A percentile compares a stretch with the other conserved stretches of the same genome.
Conservation (phyloP, 352 stramenopile species). For the Globisporangium alternatum region DNA sequence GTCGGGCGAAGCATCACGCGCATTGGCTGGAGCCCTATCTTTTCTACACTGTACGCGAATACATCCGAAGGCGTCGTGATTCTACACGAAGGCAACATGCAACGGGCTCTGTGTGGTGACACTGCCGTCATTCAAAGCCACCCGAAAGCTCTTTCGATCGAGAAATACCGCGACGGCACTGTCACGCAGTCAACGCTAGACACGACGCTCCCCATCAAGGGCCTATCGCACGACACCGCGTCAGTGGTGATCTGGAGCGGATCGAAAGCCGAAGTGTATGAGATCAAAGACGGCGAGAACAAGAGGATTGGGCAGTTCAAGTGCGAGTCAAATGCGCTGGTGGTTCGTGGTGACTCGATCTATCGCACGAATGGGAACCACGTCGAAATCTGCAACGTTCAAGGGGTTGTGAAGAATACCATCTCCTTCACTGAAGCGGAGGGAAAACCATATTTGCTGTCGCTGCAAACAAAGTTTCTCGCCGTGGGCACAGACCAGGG, state of each 20-base stretch:
- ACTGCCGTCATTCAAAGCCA: slow-evolving; percentile 84
- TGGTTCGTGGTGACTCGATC: slow-evolving; percentile 83
- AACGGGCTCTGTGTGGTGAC: slow-evolving; percentile 71
- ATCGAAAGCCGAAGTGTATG: slow-evolving; percentile 85
- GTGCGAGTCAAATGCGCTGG: slow-evolving; percentile 62
- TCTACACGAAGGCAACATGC: slow-evolving; percentile 86
- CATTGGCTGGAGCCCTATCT: slow-evolving; percentile 68
- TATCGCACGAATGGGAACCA: slow-evolving; percentile 84
- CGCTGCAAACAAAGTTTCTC: slow-evolving; percentile 89
- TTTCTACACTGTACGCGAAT: slow-evolving; percentile 65
- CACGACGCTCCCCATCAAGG: slow-evolving; percentile 75
- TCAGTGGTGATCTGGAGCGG: slow-evolving; percentile 85
- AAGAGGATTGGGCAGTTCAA: slow-evolving; percentile 73
- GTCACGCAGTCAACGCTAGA: slow-evolving; percentile 68
- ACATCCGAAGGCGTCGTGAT: slow-evolving; percentile 72
- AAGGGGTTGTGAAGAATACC: slow-evolving; percentile 82
- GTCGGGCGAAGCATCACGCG: slow-evolving; percentile 42
- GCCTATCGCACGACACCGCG: slow-evolving; percentile 74
- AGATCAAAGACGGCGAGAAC: slow-evolving; percentile 65
- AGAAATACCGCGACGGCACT: slow-evolving; percentile 73
- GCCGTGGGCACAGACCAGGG: slow-evolving; percentile 85
- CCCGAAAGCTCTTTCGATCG: slow-evolving; percentile 65
- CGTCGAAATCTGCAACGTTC: slow-evolving; percentile 87
- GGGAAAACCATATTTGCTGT: slow-evolving; percentile 74
- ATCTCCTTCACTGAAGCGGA: slow-evolving; percentile 91